Evolutionary conservation across 306 rosid species (phyloP).

Genomic region (Citrullus colocynthis): DNA sequence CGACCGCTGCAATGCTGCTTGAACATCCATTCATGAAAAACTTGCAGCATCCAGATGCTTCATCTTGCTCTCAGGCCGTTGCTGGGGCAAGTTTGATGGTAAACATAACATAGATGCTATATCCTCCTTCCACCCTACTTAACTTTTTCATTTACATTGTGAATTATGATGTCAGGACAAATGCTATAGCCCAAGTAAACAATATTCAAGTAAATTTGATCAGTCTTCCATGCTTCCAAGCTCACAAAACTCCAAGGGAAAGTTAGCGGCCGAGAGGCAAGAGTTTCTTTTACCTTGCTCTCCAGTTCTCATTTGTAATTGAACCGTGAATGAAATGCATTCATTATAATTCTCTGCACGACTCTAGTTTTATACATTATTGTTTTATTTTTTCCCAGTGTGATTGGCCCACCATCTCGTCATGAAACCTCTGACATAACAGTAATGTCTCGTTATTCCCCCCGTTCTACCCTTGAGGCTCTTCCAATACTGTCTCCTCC

Average conservation of each 20-base stretch:
- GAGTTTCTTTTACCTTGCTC: slow-evolving; percentile 12
- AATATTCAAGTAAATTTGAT: slow-evolving; percentile 30
- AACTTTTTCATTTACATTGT: slow-evolving; percentile 5
- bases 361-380: slow-evolving; percentile 20
- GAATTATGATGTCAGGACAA: slow-evolving; percentile 35
- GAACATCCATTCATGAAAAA: slow-evolving; percentile 70
- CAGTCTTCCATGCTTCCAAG: slow-evolving; percentile 20
- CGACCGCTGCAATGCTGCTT: slow-evolving; percentile 54
- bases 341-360: slow-evolving; percentile 8
- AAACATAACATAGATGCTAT: slow-evolving; percentile 17
- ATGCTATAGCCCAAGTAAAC: slow-evolving; percentile 38
- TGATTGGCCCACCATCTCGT: slow-evolving; percentile 22
- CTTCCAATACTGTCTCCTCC: slow-evolving; percentile 18
- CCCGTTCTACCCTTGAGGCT: slow-evolving; percentile 28
- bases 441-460: slow-evolving; percentile 22
- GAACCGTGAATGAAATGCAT: slow-evolving; percentile 6
- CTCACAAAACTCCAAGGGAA: slow-evolving; percentile 24
- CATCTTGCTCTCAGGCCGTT: slow-evolving; percentile 20
- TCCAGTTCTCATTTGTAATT: neutral
- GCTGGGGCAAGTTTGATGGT: slow-evolving; percentile 31
- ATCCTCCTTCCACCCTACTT: neutral
- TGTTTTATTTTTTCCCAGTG: slow-evolving; percentile 24
- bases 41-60: slow-evolving; percentile 33
- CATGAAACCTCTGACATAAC: slow-evolving; percentile 19
- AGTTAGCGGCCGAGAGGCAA: slow-evolving; percentile 32